Percentiles rank a stretch among this genome's conserved stretches.
phyloP scores from a whole-genome alignment of 1,139 yeast species.

The Yamadazyma epiphylla region DNA sequence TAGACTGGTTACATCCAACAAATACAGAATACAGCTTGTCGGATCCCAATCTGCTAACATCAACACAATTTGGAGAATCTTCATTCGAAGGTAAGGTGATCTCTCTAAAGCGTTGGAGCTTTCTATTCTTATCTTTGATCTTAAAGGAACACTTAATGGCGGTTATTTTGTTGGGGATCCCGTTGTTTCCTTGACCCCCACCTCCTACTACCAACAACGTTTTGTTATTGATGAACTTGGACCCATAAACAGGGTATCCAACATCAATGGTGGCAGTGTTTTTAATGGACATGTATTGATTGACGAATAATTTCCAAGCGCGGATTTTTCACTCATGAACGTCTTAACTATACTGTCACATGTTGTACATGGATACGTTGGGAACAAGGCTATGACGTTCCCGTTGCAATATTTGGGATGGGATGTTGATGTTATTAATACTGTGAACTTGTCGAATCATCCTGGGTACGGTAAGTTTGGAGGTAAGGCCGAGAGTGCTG shows the following conservation, averaged over 20 bases:
- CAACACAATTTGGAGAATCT: slow-evolving; percentile 75
- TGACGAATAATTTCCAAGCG: not conserved
- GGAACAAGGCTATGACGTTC: slow-evolving; percentile 75
- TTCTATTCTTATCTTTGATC: slow-evolving; percentile 43
- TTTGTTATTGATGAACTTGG: slow-evolving; percentile 61
- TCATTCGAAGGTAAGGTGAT: slow-evolving; percentile 57
- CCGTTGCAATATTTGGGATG: slow-evolving; percentile 77
- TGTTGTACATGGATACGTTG: slow-evolving; percentile 86
- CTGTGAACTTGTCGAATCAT: slow-evolving; percentile 79
- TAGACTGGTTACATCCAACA: slow-evolving; percentile 72
- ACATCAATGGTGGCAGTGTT: slow-evolving; percentile 46
- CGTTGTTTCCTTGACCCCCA: slow-evolving; percentile 90
- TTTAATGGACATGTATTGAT: slow-evolving; percentile 31
- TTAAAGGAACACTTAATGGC: slow-evolving; percentile 60
- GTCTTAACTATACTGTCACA: slow-evolving; percentile 66
- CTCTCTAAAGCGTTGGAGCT: slow-evolving; percentile 61
- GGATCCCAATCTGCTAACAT: slow-evolving; percentile 17
- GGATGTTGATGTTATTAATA: slow-evolving; percentile 80
- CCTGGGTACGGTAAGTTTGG: slow-evolving; percentile 63
- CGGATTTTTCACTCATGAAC: not conserved
- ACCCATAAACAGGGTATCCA: slow-evolving; percentile 81
- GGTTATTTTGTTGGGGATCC: slow-evolving; percentile 83
- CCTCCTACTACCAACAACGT: slow-evolving; percentile 82
- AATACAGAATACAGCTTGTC: slow-evolving; percentile 39
- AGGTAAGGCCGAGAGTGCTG: slow-evolving; percentile 18